These are phyloP conservation scores for Annulohypoxylon moriforme DNA, from an alignment of 495 filamentous ascomycete genomes.

Conservation along the genomic window DNA sequence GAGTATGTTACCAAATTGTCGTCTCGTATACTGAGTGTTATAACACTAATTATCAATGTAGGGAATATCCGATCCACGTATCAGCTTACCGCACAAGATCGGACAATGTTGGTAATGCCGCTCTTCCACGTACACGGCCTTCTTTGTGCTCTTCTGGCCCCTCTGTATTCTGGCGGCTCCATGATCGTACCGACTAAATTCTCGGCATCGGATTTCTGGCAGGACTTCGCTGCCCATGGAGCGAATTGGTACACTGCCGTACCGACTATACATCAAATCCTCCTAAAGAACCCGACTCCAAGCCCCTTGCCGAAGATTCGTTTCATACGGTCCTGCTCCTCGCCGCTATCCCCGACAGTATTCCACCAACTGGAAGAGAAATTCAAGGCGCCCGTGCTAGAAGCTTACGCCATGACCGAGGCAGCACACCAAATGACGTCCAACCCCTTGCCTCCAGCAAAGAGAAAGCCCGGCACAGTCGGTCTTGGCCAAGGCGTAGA, in stretches of 20 bases:
- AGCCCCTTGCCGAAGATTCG: conserved; percentile 75
- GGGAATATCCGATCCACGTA: conserved; percentile 82
- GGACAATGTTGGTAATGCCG: conserved; percentile 90
- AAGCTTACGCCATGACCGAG: conserved; percentile 94
- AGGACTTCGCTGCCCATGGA: conserved; percentile 71
- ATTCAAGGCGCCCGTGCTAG: conserved; percentile 81
- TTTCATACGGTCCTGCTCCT: conserved; percentile 89
- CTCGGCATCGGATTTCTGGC: conserved; percentile 87
- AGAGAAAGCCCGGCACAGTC: conserved; percentile 80
- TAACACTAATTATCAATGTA: conserved; percentile 39
- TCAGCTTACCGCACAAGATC: conserved; percentile 71
- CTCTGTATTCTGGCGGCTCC: conserved; percentile 76
- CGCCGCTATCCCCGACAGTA: conserved; percentile 78
- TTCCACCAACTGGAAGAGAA: conserved; percentile 78
- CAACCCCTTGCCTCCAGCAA: conserved; percentile 79
- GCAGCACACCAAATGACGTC: conserved; percentile 90
- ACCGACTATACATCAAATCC: conserved; percentile 89
- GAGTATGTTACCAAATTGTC: conserved; percentile 58
- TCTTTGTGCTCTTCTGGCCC: conserved; percentile 80
- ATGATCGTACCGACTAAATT: conserved; percentile 79
- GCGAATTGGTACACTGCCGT: conserved; percentile 93
- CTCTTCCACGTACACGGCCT: conserved; percentile 91
- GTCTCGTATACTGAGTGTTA: background rate
- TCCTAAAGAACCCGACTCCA: conserved; percentile 76
- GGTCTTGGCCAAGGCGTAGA: conserved; percentile 85